Percentiles rank a stretch among this genome's conserved stretches.
phyloP scores from a whole-genome alignment of 495 filamentous ascomycete genomes.

The Neurospora sp. region DNA sequence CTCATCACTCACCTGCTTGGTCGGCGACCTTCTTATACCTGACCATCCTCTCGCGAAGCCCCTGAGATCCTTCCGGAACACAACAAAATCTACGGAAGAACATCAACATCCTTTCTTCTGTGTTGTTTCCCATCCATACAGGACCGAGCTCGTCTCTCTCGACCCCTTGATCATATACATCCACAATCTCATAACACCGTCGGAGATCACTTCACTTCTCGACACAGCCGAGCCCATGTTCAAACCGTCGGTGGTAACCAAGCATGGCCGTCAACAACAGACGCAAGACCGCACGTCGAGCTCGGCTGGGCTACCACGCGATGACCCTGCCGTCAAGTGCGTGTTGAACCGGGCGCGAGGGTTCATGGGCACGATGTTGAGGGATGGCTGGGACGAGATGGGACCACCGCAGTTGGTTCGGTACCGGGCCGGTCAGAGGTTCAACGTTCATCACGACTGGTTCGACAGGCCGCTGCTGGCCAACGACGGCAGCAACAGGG shows the following conservation, averaged over 20 bases:
- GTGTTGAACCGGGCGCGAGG: constrained; percentile 28
- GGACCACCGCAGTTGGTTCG: constrained; percentile 41
- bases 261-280: constrained; percentile 24
- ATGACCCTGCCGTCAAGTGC: constrained; percentile 31
- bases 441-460: constrained; percentile 42
- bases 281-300: constrained; percentile 33
- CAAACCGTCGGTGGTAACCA: constrained; percentile 30
- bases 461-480: constrained; percentile 22
- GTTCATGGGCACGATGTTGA: constrained; percentile 37
- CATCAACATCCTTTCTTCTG: constrained; percentile 16
- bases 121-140: constrained; percentile 23
- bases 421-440: constrained; percentile 33
- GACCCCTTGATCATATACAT: constrained; percentile 40
- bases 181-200: constrained; percentile 27
- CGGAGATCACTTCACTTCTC: constrained; percentile 29
- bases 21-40: constrained; percentile 15
- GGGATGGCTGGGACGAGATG: constrained; percentile 36
- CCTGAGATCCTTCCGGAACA: constrained; percentile 11
- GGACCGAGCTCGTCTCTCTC: constrained; percentile 34
- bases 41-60: constrained; percentile 7
- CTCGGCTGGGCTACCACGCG: constrained; percentile 33
- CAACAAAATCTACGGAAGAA: background rate
- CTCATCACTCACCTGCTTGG: constrained; percentile 10
- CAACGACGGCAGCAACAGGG: constrained; percentile 19
- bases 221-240: constrained; percentile 29